These are phyloP conservation scores for Pseudogymnoascus sp. DNA, from an alignment of 2,329 filamentous ascomycete species.

Conservation along the genomic window DNA sequence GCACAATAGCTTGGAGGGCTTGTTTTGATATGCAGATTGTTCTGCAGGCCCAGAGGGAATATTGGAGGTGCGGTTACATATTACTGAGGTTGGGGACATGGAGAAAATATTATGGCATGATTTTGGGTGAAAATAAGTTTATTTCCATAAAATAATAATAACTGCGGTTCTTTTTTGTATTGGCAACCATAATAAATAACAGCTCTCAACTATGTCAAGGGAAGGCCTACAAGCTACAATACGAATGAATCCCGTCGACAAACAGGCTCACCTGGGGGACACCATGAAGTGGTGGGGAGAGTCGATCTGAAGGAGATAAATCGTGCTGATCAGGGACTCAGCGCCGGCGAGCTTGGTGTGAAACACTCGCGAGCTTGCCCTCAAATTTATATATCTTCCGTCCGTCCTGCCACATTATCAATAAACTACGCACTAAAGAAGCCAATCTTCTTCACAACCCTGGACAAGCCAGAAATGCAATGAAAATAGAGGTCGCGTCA, in stretches of 20 bases:
- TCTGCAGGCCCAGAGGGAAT: background rate
- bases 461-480: slow-evolving; percentile 47
- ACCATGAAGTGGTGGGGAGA: background rate
- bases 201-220: slow-evolving; percentile 4
- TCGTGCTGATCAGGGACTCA: background rate
- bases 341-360: background rate
- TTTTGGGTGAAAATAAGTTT: background rate
- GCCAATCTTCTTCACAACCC: slow-evolving; percentile 48
- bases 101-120: background rate
- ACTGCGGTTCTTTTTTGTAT: background rate
- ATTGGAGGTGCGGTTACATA: background rate
- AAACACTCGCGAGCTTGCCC: background rate
- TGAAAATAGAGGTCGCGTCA: slow-evolving; percentile 58
- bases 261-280: slow-evolving; percentile 11
- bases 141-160: background rate
- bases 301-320: background rate
- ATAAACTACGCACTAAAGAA: background rate
- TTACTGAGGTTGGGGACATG: background rate
- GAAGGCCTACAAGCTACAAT: slow-evolving; percentile 12
- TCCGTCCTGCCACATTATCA: background rate
- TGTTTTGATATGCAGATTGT: background rate
- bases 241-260: slow-evolving; percentile 15
- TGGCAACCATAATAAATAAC: background rate
- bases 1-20: slow-evolving; percentile 1
- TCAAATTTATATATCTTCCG: background rate